phyloP scores from a whole-genome alignment of 768 basidiomycete species.

The Austroboletus festivus region DNA sequence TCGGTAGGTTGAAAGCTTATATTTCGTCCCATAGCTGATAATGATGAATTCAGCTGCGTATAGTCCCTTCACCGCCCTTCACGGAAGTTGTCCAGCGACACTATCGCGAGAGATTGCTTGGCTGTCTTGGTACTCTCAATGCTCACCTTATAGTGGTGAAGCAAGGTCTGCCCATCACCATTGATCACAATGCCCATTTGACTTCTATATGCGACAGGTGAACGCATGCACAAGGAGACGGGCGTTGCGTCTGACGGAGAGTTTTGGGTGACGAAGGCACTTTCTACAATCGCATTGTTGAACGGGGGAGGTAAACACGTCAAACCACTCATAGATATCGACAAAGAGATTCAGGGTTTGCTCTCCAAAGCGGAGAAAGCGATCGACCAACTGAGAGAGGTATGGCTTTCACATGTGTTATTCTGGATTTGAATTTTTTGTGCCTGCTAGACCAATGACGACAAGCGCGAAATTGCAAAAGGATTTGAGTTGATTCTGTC shows the following conservation, averaged over 20 bases:
- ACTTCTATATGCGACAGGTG: slow-evolving; percentile 26
- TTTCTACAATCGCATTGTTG: slow-evolving; percentile 52
- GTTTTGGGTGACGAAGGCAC: slow-evolving; percentile 73
- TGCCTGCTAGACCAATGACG: slow-evolving; percentile 9
- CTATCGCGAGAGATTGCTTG: slow-evolving; percentile 68
- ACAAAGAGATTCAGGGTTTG: slow-evolving; percentile 52
- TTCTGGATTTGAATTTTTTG: not conserved
- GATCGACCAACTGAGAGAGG: slow-evolving; percentile 43
- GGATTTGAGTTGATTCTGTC: slow-evolving; percentile 72
- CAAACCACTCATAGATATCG: slow-evolving; percentile 44
- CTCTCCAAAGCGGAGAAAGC: slow-evolving; percentile 44
- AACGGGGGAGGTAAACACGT: slow-evolving; percentile 72
- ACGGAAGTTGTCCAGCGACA: slow-evolving; percentile 66
- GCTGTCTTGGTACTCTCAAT: slow-evolving; percentile 72
- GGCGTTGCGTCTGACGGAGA: slow-evolving; percentile 69
- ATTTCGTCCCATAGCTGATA: not conserved
- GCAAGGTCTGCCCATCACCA: slow-evolving; percentile 39
- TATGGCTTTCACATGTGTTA: slow-evolving; percentile 21
- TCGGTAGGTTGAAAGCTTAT: slow-evolving; percentile 46
- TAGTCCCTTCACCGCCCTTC: slow-evolving; percentile 61
- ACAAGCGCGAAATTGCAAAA: slow-evolving; percentile 37
- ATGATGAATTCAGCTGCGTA: slow-evolving; percentile 43
- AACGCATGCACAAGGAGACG: slow-evolving; percentile 51
- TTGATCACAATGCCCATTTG: not conserved
- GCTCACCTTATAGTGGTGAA: slow-evolving; percentile 50